Evolutionary conservation across 495 filamentous ascomycete species (phyloP), one percentile per base, ranked within the genome.

Genomic region (Penicillium pulvis): DNA sequence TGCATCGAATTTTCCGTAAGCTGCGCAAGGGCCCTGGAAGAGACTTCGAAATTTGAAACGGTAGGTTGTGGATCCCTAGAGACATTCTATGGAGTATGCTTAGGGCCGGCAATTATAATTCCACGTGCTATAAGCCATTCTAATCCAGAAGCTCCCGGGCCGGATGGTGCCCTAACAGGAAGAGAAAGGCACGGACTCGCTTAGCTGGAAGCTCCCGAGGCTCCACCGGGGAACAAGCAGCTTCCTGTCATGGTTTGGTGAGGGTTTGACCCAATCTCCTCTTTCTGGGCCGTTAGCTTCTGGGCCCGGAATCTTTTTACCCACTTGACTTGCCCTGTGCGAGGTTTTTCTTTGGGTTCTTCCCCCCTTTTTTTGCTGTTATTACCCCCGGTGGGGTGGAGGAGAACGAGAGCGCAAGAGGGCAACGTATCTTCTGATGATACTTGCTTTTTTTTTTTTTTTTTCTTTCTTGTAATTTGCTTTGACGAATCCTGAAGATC

Each of bases 191-290:
- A 41, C 50, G 50, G 50, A 52, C 51, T 53, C 51, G 51, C 51
- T 53, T 53, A 43, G 23, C 33, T 42, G 51, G 35, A 43, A 41
- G 35, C 51, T 43, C 35, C 36, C 36, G 51, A 31, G 58, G 41
- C 31, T 51, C 60, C 60, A 58, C 60, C 42, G 31, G 45, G 53
- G 20, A 33, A 45, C 35, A 45, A 56, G 48, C 58, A 57, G 55
- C 59, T 61, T 56, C 58, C 59, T 57, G 59, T 61, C 59, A 51
- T 55, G 55, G 55, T 50, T 58, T 57, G 43, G 55, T 44, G 35
- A 55, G 31, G 50, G 33, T 41, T 45, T 51, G 53, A 46, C 48
- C 28, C 12, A 48, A 48, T 51, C 52, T 28, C 50, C 26, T 47
- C 42, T 48, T 24, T 26, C 20, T 47, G 53, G 53, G 30, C 35